Conservation (phyloP, 1,284 basidiomycete genomes). For the Microbotryomycetes sp. region DNA sequence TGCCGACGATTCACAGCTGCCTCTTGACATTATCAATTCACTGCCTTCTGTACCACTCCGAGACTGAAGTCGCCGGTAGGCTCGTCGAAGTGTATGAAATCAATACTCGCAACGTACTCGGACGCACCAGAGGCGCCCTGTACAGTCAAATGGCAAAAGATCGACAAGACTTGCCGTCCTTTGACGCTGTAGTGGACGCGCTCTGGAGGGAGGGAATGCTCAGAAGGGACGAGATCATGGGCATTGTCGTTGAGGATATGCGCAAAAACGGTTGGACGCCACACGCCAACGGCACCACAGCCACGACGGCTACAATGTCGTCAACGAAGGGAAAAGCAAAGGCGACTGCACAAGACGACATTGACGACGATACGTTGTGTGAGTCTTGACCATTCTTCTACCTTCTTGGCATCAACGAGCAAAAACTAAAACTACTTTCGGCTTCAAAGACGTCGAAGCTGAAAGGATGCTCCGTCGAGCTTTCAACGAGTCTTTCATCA, state of each 20-base stretch:
- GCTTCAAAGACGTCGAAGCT: slow-evolving; percentile 11
- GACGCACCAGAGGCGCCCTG: slow-evolving; percentile 39
- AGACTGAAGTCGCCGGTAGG: slow-evolving; percentile 28
- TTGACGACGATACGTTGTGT: not conserved
- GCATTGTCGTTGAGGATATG: slow-evolving; percentile 5
- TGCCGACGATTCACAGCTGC: slow-evolving; percentile 61
- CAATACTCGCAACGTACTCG: slow-evolving; percentile 40
- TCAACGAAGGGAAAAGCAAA: slow-evolving; percentile 4
- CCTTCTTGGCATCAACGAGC: not conserved
- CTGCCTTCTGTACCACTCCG: slow-evolving; percentile 50
- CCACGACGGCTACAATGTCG: not conserved
- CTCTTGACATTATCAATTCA: slow-evolving; percentile 84
- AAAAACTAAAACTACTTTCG: not conserved
- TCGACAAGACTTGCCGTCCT: slow-evolving; percentile 48
- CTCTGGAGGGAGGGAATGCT: slow-evolving; percentile 25
- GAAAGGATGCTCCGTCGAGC: slow-evolving; percentile 17
- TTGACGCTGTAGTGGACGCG: slow-evolving; percentile 5
- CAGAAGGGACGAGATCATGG: slow-evolving; percentile 10
- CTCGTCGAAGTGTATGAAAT: slow-evolving; percentile 42
- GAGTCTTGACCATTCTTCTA: not conserved
- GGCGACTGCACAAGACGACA: not conserved
- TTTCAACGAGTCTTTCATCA: slow-evolving; percentile 24
- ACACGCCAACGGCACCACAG: not conserved
- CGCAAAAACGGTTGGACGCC: not conserved
- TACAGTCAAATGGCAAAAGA: slow-evolving; percentile 72